A percentile compares a stretch with the other conserved stretches of the same genome.
Conservation (phyloP, 2,329 filamentous ascomycete genomes). For the Fusarium fujikuroi region DNA sequence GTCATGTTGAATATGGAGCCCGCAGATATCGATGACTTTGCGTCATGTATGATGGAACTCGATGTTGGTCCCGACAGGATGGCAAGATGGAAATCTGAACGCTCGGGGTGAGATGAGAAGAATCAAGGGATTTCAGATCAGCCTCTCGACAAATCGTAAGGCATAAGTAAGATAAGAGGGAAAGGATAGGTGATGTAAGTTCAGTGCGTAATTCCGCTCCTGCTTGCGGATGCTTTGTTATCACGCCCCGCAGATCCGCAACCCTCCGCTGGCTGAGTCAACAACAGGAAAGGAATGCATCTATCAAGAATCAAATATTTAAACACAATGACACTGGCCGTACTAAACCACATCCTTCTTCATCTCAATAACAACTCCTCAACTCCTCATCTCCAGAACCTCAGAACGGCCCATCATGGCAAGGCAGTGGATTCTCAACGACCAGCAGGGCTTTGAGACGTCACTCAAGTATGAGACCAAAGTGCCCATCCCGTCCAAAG, state of each 20-base stretch:
- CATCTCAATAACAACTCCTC: background rate
- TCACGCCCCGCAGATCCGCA: background rate
- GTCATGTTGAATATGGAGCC: background rate
- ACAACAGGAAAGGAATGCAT: background rate
- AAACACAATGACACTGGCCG: background rate
- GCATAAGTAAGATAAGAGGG: fast-evolving
- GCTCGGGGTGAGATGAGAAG: background rate
- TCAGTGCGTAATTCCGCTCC: background rate
- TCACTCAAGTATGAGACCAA: constrained; percentile 49
- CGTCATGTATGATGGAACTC: constrained; percentile 20
- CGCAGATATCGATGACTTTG: constrained; percentile 15
- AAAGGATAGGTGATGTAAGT: fast-evolving
- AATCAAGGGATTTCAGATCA: fast-evolving
- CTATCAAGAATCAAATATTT: background rate
- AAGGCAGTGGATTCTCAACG: constrained; percentile 37
- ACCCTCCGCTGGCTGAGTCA: background rate
- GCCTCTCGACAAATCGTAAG: fast-evolving
- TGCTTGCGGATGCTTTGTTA: background rate
- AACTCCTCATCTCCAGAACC: fast-evolving
- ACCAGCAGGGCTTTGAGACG: constrained; percentile 49
- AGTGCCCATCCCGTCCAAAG: constrained; percentile 7
- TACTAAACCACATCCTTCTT: background rate
- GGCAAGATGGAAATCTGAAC: constrained; percentile 7
- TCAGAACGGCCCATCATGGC: background rate
- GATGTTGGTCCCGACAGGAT: constrained; percentile 25